Conservation (phyloP, 2,329 filamentous ascomycete genomes). For the Epicoccum sorghinum region DNA sequence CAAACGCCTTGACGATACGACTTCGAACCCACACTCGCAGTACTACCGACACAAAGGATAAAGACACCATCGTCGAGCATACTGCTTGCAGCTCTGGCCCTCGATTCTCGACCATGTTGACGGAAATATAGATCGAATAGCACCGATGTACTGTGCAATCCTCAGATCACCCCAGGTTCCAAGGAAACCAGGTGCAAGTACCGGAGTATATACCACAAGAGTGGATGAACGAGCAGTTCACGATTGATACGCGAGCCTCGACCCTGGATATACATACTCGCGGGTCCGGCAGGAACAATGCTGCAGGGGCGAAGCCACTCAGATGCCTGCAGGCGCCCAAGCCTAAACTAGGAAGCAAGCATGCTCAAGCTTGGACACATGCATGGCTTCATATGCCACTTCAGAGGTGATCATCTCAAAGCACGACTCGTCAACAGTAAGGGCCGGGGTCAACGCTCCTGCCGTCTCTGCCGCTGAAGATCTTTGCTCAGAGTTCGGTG, state of each 20-base stretch:
- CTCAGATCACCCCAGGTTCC: constrained; percentile 23
- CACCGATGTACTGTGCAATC: constrained; percentile 14
- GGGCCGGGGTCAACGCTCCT: constrained; percentile 1
- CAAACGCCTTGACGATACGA: constrained; percentile 48
- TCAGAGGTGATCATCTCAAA: neutral
- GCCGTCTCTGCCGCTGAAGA: constrained; percentile 7
- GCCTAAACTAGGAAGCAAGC: constrained; percentile 8
- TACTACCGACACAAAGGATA: constrained; percentile 48
- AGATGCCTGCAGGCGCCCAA: constrained; percentile 7
- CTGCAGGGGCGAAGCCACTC: constrained; percentile 14
- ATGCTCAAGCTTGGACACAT: constrained; percentile 1
- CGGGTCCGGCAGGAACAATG: too few species aligned
- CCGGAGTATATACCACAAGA: constrained; percentile 25
- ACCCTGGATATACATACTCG: constrained; percentile 8
- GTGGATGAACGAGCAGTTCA: constrained; percentile 7
- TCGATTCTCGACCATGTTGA: constrained; percentile 37
- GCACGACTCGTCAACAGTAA: neutral
- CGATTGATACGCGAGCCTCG: constrained; percentile 6
- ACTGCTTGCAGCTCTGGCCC: constrained; percentile 41
- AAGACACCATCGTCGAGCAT: constrained; percentile 47
- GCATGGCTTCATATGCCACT: neutral
- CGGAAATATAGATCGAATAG: constrained; percentile 1
- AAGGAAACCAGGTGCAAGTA: constrained; percentile 11
- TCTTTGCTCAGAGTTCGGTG: constrained; percentile 6
- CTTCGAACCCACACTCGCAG: constrained; percentile 52